Conservation (phyloP, 176 grass and related monocot species). For the Puya raimondii region DNA sequence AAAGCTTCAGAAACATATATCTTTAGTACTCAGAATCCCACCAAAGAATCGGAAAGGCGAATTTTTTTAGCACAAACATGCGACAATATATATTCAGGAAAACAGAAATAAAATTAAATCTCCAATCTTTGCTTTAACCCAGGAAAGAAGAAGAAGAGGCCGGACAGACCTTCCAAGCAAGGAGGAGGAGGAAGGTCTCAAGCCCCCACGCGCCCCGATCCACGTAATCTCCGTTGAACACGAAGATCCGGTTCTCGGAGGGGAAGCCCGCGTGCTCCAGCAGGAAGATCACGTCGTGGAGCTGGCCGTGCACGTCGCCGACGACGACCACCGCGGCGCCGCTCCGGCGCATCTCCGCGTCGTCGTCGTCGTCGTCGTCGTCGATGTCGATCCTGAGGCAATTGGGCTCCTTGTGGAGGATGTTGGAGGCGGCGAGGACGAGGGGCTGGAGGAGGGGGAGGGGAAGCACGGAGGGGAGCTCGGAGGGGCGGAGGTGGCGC, state of each 20-base stretch:
- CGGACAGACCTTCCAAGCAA: conserved; percentile 78
- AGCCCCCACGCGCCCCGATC: conserved; percentile 93
- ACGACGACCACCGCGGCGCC: conserved; percentile 51
- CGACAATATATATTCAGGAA: background rate
- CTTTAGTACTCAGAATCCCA: no score
- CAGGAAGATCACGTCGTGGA: conserved; percentile 91
- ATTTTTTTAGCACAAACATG: no score
- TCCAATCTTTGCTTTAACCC: background rate
- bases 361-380: conserved; percentile 13
- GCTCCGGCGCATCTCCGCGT: background rate
- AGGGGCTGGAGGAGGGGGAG: conserved; percentile 48
- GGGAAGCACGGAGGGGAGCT: conserved; percentile 50
- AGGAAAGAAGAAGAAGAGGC: background rate
- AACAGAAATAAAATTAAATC: conserved; percentile 1
- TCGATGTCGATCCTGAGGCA: conserved; percentile 49
- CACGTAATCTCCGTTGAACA: conserved; percentile 96
- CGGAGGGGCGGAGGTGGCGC: conserved; percentile 47
- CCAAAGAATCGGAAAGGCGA: no score
- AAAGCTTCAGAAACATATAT: no score
- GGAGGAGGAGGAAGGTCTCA: conserved; percentile 75
- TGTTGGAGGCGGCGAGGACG: conserved; percentile 52
- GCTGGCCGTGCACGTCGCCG: conserved; percentile 93
- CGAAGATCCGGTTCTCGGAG: conserved; percentile 64
- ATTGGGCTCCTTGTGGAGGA: conserved; percentile 89
- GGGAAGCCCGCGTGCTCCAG: conserved; percentile 79